These are phyloP conservation scores for Hygrophila difformis DNA, from an alignment of 257 asterid species.

Conservation along the genomic window DNA sequence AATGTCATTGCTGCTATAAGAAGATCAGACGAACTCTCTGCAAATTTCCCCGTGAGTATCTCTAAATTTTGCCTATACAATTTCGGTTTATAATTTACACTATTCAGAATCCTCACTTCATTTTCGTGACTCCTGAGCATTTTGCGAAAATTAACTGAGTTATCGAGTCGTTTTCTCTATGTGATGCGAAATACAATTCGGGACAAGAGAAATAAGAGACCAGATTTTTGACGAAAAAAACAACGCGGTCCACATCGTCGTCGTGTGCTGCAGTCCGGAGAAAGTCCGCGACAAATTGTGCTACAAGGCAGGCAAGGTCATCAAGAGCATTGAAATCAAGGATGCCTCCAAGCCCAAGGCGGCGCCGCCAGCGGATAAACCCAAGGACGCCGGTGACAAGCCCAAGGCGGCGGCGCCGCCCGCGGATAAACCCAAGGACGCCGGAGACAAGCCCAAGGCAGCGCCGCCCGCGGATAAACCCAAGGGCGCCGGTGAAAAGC, in stretches of 20 bases:
- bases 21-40: conserved; percentile 71
- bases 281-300: conserved; percentile 64
- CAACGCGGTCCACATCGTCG: conserved; percentile 49
- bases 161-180: not conserved
- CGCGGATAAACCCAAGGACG: conserved; percentile 18
- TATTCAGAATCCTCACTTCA: not conserved
- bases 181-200: not conserved
- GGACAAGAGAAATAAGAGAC: conserved; percentile 59
- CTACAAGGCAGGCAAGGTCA: conserved; percentile 40
- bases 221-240: conserved; percentile 61
- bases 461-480: conserved; percentile 11
- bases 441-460: conserved; percentile 1
- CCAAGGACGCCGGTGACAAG: conserved; percentile 8
- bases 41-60: conserved; percentile 64
- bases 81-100: not conserved
- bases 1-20: conserved; percentile 80
- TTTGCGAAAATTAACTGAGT: conserved; percentile 11
- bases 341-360: conserved; percentile 20
- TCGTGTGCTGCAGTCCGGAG: conserved; percentile 81
- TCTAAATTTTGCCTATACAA: not conserved
- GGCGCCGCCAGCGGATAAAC: conserved; percentile 14
- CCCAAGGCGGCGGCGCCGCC: not conserved
- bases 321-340: conserved; percentile 53
- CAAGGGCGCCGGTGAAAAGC: conserved; percentile 5
- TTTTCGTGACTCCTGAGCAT: not conserved